Conservation (phyloP, 768 basidiomycete species). For the Podaxis sp. region DNA sequence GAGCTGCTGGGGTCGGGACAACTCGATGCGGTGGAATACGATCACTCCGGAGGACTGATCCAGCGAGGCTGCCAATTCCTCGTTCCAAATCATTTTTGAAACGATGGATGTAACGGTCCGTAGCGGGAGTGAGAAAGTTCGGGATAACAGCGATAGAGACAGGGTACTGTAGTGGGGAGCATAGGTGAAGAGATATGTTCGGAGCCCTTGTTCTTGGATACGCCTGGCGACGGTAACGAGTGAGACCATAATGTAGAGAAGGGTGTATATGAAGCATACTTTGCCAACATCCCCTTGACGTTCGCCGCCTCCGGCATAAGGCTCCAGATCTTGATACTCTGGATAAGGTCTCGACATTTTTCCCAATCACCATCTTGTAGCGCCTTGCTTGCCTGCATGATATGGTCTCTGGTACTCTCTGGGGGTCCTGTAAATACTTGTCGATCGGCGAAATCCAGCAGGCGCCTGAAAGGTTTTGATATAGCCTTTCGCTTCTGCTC, state of each 20-base stretch:
- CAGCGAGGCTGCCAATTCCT: slow-evolving; percentile 88
- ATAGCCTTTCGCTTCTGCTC: slow-evolving; percentile 90
- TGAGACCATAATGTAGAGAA: background rate
- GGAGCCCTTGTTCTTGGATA: slow-evolving; percentile 95
- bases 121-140: slow-evolving; percentile 81
- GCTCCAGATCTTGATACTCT: slow-evolving; percentile 97
- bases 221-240: slow-evolving; percentile 47
- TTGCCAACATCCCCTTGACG: slow-evolving; percentile 94
- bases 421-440: slow-evolving; percentile 98
- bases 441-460: slow-evolving; percentile 94
- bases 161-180: slow-evolving; percentile 90
- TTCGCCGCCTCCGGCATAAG: slow-evolving; percentile 84
- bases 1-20: slow-evolving; percentile 85
- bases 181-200: slow-evolving; percentile 98
- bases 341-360: slow-evolving; percentile 86
- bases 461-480: slow-evolving; percentile 93
- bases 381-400: slow-evolving; percentile 98
- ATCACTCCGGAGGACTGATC: slow-evolving; percentile 89
- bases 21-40: slow-evolving; percentile 89
- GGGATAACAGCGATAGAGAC: slow-evolving; percentile 81
- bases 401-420: slow-evolving; percentile 98
- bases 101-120: slow-evolving; percentile 86
- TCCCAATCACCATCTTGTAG: slow-evolving; percentile 97
- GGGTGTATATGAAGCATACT: slow-evolving; percentile 43
- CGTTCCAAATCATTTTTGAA: slow-evolving; percentile 98